A percentile compares a stretch with the other conserved stretches of the same genome.
These are phyloP conservation scores for Bipolaris cookei DNA, from an alignment of 2,329 filamentous ascomycete species.

Conservation along the genomic window DNA sequence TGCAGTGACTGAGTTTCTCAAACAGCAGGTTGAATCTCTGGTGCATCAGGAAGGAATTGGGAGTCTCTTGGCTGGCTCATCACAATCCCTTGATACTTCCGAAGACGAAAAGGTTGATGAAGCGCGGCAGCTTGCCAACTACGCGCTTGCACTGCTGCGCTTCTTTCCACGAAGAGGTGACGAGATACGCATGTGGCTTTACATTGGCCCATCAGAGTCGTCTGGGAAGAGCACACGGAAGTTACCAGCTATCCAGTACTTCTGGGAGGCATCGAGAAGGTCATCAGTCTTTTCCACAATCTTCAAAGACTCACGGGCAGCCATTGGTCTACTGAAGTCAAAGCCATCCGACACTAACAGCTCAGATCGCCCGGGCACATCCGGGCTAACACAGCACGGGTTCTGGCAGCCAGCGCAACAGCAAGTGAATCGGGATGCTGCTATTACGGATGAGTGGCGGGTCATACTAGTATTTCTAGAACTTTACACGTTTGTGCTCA, in stretches of 20 bases:
- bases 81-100: constrained; percentile 45
- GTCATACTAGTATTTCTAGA: constrained; percentile 90
- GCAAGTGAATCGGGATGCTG: constrained; percentile 41
- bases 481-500: constrained; percentile 88
- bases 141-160: constrained; percentile 81
- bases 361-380: constrained; percentile 13
- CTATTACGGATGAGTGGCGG: constrained; percentile 77
- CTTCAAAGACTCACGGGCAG: constrained; percentile 62
- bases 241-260: constrained; percentile 77
- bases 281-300: constrained; percentile 66
- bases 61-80: constrained; percentile 59
- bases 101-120: constrained; percentile 57
- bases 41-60: constrained; percentile 78
- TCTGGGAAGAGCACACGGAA: constrained; percentile 41
- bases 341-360: constrained; percentile 26
- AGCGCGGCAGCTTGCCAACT: constrained; percentile 79
- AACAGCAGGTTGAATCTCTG: constrained; percentile 70
- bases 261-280: constrained; percentile 73
- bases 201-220: constrained; percentile 70
- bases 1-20: constrained; percentile 59
- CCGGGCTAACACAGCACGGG: constrained; percentile 27
- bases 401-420: constrained; percentile 46
- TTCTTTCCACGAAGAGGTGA: constrained; percentile 83
- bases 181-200: constrained; percentile 94
- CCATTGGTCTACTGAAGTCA: constrained; percentile 63